These are phyloP conservation scores for Oenanthe sinensis DNA, from an alignment of 129 eudicot genomes.

Conservation along the genomic window DNA sequence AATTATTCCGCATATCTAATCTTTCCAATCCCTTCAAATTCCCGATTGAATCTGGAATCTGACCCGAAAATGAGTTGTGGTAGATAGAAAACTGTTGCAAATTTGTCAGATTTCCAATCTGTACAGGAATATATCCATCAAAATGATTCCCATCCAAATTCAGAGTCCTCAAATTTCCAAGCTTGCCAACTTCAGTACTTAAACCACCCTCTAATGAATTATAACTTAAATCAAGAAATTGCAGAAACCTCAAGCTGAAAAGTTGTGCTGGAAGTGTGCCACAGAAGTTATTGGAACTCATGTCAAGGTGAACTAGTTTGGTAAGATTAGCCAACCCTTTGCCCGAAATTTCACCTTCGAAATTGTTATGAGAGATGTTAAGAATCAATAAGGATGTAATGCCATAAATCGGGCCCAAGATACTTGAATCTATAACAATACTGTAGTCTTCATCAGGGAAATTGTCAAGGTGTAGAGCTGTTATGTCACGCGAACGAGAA, in stretches of 20 bases:
- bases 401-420: slow-evolving; percentile 31
- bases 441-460: background rate
- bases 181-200: slow-evolving; percentile 18
- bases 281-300: slow-evolving; percentile 25
- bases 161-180: slow-evolving; percentile 23
- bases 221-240: slow-evolving; percentile 29
- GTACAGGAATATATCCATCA: slow-evolving; percentile 29
- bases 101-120: slow-evolving; percentile 37
- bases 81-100: slow-evolving; percentile 24
- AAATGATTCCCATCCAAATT: slow-evolving; percentile 30
- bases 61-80: slow-evolving; percentile 29
- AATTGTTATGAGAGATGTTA: slow-evolving; percentile 37
- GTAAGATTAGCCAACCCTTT: slow-evolving; percentile 40
- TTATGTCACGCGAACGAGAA: background rate
- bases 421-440: background rate
- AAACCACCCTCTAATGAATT: slow-evolving; percentile 28
- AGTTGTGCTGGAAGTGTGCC: slow-evolving; percentile 32
- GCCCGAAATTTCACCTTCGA: slow-evolving; percentile 21
- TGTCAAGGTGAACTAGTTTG: slow-evolving; percentile 38
- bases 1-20: slow-evolving; percentile 33
- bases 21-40: slow-evolving; percentile 22
- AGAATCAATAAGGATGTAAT: slow-evolving; percentile 26
- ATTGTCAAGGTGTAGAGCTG: slow-evolving; percentile 24
- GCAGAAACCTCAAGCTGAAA: slow-evolving; percentile 24
- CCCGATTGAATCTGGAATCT: slow-evolving; percentile 25